Evolutionary conservation across 2,329 filamentous ascomycete genomes (phyloP).

Genomic region (Tolypocladium tropicale): DNA sequence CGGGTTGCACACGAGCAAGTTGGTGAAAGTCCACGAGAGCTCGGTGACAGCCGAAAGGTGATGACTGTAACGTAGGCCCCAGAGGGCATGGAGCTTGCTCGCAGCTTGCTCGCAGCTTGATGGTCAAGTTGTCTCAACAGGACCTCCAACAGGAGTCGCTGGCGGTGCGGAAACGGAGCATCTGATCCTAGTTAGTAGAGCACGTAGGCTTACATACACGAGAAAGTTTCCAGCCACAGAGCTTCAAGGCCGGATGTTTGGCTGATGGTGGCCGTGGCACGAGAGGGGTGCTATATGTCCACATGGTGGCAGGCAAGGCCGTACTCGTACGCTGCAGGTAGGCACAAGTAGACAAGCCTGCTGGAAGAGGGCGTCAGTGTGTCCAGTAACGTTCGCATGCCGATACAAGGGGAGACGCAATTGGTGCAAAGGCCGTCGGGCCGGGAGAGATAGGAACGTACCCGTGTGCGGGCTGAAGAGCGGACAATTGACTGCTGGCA

Average conservation of each 20-base stretch:
- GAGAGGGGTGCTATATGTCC: neutral
- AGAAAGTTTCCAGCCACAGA: neutral
- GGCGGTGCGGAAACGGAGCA: neutral
- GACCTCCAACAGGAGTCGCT: too few relatives aligned
- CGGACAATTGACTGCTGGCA: neutral
- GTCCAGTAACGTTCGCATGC: neutral
- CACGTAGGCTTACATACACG: neutral
- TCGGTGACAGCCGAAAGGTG: neutral
- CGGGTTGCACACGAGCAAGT: neutral
- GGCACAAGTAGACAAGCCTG: neutral
- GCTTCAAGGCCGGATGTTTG: neutral
- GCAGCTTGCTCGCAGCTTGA: neutral
- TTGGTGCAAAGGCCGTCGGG: neutral
- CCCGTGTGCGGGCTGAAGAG: neutral
- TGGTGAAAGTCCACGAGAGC: neutral
- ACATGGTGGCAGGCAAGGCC: neutral
- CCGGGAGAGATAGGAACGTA: neutral
- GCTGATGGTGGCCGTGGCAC: neutral
- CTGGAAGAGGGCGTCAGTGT: neutral
- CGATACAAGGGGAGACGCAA: neutral
- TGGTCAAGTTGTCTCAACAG: neutral
- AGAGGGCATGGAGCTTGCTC: neutral
- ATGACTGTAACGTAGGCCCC: neutral
- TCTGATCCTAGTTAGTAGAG: neutral
- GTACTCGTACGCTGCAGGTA: too few relatives aligned